These are phyloP conservation scores for Larix kaempferi DNA, from an alignment of 75 land plant species.

Conservation along the genomic window DNA sequence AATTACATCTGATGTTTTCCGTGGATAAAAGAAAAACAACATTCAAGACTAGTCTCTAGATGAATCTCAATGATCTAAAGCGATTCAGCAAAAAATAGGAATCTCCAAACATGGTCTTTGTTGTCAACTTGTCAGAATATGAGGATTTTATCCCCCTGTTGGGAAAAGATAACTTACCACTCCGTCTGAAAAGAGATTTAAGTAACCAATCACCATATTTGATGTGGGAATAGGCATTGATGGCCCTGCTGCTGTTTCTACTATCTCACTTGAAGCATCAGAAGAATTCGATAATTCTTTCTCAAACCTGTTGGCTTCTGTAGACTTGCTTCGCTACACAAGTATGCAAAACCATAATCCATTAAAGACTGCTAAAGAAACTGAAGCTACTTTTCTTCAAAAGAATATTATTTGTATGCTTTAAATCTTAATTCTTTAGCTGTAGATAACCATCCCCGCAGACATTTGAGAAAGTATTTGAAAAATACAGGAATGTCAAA, in stretches of 20 bases:
- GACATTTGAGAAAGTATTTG: not conserved
- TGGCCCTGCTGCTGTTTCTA: not conserved
- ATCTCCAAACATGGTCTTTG: not conserved
- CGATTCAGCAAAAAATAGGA: not conserved
- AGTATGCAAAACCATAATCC: not conserved
- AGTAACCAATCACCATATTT: conserved; percentile 84
- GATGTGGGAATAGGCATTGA: conserved; percentile 26
- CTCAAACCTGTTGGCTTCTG: not conserved
- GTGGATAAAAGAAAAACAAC: not conserved
- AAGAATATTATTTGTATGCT: not conserved
- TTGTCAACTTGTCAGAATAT: too few relatives aligned
- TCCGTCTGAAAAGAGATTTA: conserved; percentile 98
- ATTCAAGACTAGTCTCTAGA: not conserved
- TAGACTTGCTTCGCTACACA: conserved; percentile 6
- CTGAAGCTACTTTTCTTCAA: not conserved
- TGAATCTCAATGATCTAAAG: not conserved
- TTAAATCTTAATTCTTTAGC: not conserved
- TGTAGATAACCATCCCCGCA: not conserved
- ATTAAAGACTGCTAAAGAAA: not conserved
- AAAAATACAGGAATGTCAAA: not conserved
- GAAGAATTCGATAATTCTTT: conserved; percentile 3
- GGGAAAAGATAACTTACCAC: conserved; percentile 55
- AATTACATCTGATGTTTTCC: not conserved
- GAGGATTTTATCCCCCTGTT: not conserved
- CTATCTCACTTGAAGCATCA: conserved; percentile 19